Evolutionary conservation across 257 asterid species (phyloP).

Genomic region (Henckelia pumila): DNA sequence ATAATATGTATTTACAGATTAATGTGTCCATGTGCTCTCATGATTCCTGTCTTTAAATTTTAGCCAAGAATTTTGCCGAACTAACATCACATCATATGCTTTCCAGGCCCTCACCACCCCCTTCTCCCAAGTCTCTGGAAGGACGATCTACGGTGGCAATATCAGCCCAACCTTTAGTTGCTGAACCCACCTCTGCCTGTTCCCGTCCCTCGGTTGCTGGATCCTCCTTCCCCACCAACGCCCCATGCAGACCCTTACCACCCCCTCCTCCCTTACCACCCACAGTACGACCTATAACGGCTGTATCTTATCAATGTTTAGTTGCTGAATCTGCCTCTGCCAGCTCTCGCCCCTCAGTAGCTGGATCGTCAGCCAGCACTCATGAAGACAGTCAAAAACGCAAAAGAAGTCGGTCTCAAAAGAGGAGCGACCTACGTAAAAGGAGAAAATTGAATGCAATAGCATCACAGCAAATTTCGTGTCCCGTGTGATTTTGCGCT

Average conservation of each 20-base stretch:
- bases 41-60: background rate
- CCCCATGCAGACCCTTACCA: no score
- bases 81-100: conserved; percentile 16
- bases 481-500: background rate
- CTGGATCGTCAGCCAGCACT: conserved; percentile 2
- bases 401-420: background rate
- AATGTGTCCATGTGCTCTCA: background rate
- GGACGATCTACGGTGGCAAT: conserved; percentile 37
- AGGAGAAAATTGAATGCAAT: conserved; percentile 15
- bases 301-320: no score
- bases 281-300: no score
- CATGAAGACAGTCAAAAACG: conserved; percentile 8
- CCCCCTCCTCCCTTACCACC: no score
- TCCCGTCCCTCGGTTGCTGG: background rate
- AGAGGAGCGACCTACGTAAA: conserved; percentile 3
- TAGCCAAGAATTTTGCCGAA: background rate
- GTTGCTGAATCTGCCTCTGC: no score
- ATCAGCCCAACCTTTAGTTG: conserved; percentile 36
- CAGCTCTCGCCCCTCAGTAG: no score
- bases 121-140: conserved; percentile 34
- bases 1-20: background rate
- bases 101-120: conserved; percentile 38
- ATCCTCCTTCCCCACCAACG: no score
- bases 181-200: background rate
- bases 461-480: background rate